Evolutionary conservation across 139 green algal species (phyloP), one percentile per base, ranked within the genome.

Genomic region (Tetradesmus lagerheimii): DNA sequence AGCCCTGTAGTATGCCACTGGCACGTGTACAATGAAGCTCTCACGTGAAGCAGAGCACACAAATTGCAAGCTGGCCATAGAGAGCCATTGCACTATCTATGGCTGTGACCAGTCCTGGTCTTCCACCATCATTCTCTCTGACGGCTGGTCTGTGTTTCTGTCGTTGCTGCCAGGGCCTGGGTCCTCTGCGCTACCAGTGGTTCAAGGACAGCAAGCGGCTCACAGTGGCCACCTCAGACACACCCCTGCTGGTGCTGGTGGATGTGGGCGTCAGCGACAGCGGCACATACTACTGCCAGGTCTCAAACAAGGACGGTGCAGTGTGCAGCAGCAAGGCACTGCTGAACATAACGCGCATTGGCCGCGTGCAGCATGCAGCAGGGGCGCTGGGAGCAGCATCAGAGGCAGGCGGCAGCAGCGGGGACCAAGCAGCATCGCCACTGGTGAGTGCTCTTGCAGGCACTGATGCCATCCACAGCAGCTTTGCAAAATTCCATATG

Each of bases 141-240:
- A 14, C 12, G 4, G 31, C 62, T 41, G 18, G 66, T 14, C 12
- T 78, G 6, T 14, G 29, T 62, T 9, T 81, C n/a, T n/a, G n/a
- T n/a, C n/a, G 35, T 15, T 89, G 62, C 43, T 39, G 4, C 8
- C 88, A 95, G 93, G 93, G 92, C 35, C 35, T 91, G 47, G 88
- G 87, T 45, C 94, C 93, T 0, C 90, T 96, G 37, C 77, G 85
- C 16, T 96, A 94, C 91, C 90, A 93, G 83, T 96, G 94, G 94
- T 93, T 87, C 90, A 94, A 93, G 81, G 92, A 95, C 75, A 89
- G 89, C 35, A 87, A 89, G 53, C 89, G 86, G 74, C 87, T 96
- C 37, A 71, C 41, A 41, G 89, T 89, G 15, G 93, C 91, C 27
- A 95, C 94, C 11, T 62, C 88, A 1, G 89, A 94, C 89, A 90